Base-by-base conservation (phyloP, 83 land plant genomes). In the Diphasiastrum complanatum region DNA sequence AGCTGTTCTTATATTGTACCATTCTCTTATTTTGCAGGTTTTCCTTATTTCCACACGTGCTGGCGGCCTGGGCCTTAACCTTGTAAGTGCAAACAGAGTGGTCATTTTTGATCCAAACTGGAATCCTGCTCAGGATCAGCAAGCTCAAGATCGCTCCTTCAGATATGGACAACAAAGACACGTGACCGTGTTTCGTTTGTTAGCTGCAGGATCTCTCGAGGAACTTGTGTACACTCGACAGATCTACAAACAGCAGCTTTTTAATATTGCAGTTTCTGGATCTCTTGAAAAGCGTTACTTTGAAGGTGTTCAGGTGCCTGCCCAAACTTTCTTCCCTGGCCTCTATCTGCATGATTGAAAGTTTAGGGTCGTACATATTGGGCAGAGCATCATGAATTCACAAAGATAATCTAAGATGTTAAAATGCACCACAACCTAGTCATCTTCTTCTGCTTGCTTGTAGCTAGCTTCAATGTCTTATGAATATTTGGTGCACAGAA, bases 61-160 rank as follows among this genome's bases (percentile, higher is more conserved):
- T 60, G 98, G 98, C 47, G 93, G 93, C 37, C 71, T 92, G 27
- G 98, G 98, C 5, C 64, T 92, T 47, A 92, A 92, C 66, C 85
- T 92, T 47, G 88, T 88, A 26, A 87, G 91, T 83, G 98, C 98
- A 70, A 88, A 92, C 50, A 71, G 96, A 51, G 98, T 92, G 40
- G 91, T 92, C 12, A 84, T 92, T 52, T 92, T 92, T 75, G 98
- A 92, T 66, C 96, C 96, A 51, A 88, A 84, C 60, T 92, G 98
- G 98, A 92, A 92, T 62, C 98, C 98, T 60, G 74, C 91, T 18
- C 85, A 79, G 51, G 98, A 92, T 49, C 62, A 85, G 50, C 97
- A 92, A 64, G 98, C 98, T 12, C 96, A 92, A 52, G 98, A 92
- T 56, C 76, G 98, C 36, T 85, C 98, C 37, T 88, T 88, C 66